phyloP scores from a whole-genome alignment of 768 basidiomycete genomes.

The Rhizopogon salebrosus region DNA sequence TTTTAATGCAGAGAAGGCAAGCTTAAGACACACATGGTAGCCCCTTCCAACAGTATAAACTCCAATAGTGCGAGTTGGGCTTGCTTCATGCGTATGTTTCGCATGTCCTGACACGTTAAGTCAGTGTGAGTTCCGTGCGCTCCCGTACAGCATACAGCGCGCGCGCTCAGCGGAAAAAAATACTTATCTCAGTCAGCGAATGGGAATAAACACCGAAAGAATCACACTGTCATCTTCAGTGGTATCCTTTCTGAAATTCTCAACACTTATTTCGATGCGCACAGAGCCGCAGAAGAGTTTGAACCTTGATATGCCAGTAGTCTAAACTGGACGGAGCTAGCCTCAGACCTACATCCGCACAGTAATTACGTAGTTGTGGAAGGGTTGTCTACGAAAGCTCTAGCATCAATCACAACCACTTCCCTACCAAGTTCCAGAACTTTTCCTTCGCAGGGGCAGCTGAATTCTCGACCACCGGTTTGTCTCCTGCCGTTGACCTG shows the following conservation, averaged over 20 bases:
- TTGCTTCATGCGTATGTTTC: slow-evolving; percentile 17
- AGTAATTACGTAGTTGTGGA: too few species aligned
- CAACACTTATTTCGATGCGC: neutral
- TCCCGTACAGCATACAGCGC: too few species aligned
- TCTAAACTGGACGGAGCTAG: too few species aligned
- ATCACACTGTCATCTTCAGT: neutral
- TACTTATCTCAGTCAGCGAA: neutral
- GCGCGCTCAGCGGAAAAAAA: too few species aligned
- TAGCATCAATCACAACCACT: neutral
- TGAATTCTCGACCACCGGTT: neutral
- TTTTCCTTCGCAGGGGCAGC: neutral
- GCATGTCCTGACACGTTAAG: slow-evolving; percentile 11
- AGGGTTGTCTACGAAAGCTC: neutral
- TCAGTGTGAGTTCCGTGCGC: neutral
- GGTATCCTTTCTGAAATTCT: neutral
- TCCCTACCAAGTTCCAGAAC: slow-evolving; percentile 6
- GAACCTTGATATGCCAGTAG: too few species aligned
- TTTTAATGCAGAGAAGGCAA: neutral
- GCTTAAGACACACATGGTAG: too few species aligned
- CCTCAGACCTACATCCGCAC: too few species aligned
- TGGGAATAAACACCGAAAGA: neutral
- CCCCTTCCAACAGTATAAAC: slow-evolving; percentile 81
- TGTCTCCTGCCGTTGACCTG: neutral
- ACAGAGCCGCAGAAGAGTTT: too few species aligned
- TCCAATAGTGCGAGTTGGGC: slow-evolving; percentile 39